Base-by-base conservation (phyloP, 768 basidiomycete genomes). In the Trametes cubensis region DNA sequence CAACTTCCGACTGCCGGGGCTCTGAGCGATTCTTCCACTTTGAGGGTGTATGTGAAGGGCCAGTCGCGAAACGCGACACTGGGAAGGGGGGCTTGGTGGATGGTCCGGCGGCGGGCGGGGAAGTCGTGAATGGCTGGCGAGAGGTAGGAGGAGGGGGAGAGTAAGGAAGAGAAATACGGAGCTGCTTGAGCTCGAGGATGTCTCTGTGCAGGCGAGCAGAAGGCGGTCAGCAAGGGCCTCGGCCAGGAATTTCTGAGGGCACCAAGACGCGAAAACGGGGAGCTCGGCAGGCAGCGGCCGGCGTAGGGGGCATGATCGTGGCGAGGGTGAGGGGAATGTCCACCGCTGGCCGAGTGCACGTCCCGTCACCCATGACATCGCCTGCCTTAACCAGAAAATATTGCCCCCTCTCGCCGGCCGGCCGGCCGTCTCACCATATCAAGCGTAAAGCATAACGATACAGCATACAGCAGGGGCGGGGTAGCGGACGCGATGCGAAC, bases 111-210 rank as follows among this genome's bases (percentile, higher is more conserved):
- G 49, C 14, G 40, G 69, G 68, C n/a, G 63, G n/a, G 45, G 69
- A 72, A 7, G 68, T 70, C 26, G 69, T 68, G 66, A 70, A 72
- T 5, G 69, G 71, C 50, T 67, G 66, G 47, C 68, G 67, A n/a
- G 61, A 56, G 47, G 61, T 55, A 30, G 66, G 65, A 7, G 53
- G 61, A 2, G 67, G 61, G 2, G 69, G 60, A 17, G 67, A 85
- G 20, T 79, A 77, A 8, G 87, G 87, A 1, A 88, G 77, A 7
- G 85, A 84, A 13, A 84, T 81, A 62, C 85, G 86, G 45, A 90
- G 85, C 65, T 85, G 85, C 67, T 87, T 87, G 45, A 89, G 80
- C 70, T 90, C 88, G 21, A 89, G 81, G 46, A 70, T 59, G 63
- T 70, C 69, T 38, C 69, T 70, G 63, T 34, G 25, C 45, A 51